Conservation (phyloP, 2,329 filamentous ascomycete species). For the Arachnomyces sp. region DNA sequence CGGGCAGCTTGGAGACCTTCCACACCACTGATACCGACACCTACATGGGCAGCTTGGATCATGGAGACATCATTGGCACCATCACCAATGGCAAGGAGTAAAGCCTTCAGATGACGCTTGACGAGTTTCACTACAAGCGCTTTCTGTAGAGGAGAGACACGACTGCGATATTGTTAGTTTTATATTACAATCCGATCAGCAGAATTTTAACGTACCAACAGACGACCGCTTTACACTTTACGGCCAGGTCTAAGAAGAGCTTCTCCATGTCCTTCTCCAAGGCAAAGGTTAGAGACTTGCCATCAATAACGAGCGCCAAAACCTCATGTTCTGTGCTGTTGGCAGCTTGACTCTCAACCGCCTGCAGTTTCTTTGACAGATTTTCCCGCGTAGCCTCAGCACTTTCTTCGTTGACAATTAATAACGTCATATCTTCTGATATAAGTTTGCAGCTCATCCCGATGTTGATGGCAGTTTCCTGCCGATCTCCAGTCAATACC, state of each 20-base stretch:
- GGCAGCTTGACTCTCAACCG: constrained; percentile 74
- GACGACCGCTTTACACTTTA: constrained; percentile 98
- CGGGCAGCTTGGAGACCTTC: constrained; percentile 95
- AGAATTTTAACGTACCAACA: constrained; percentile 58
- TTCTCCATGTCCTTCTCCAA: constrained; percentile 92
- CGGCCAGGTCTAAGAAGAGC: constrained; percentile 81
- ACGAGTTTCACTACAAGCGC: constrained; percentile 96
- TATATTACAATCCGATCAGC: neutral
- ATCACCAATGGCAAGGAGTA: constrained; percentile 91
- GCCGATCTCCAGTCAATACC: constrained; percentile 94
- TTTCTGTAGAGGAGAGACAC: constrained; percentile 94
- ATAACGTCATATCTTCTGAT: constrained; percentile 95
- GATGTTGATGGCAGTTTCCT: constrained; percentile 99
- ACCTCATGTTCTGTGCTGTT: constrained; percentile 73
- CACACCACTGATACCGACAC: constrained; percentile 91
- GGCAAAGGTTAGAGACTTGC: constrained; percentile 87
- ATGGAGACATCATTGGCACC: constrained; percentile 99
- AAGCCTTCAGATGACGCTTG: constrained; percentile 85
- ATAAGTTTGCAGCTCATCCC: constrained; percentile 99
- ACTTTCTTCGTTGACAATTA: constrained; percentile 90
- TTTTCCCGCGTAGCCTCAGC: constrained; percentile 76
- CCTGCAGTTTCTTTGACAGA: constrained; percentile 85
- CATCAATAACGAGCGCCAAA: constrained; percentile 88
- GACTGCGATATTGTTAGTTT: constrained; percentile 43
- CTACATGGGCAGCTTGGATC: constrained; percentile 98